Conservation (phyloP, 208 protist species). For the Acanthamoeba lenticulata region DNA sequence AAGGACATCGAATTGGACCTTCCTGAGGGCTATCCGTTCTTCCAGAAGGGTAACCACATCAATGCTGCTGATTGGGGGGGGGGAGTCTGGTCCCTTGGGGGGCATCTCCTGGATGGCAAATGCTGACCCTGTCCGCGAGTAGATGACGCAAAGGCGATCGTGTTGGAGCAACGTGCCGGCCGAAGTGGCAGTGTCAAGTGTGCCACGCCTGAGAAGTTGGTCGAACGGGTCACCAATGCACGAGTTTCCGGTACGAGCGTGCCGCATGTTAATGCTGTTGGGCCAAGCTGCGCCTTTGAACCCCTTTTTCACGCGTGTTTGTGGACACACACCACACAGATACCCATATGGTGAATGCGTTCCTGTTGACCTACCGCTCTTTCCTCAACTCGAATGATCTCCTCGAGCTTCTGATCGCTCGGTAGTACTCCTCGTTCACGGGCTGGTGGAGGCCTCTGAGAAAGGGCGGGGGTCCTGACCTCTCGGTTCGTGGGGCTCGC, state of each 20-base stretch:
- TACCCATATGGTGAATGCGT: neutral
- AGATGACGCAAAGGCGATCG: neutral
- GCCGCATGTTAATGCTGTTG: neutral
- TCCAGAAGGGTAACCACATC: neutral
- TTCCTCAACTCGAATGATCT: neutral
- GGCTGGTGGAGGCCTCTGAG: too few relatives aligned
- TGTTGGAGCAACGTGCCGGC: neutral
- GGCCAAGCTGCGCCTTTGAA: too few relatives aligned
- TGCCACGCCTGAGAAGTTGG: conserved; percentile 61
- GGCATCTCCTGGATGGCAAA: too few relatives aligned
- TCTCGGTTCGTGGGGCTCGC: neutral
- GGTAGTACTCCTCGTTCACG: neutral
- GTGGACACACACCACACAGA: neutral
- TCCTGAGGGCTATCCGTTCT: conserved; percentile 27
- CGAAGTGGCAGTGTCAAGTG: neutral
- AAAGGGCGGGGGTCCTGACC: too few relatives aligned
- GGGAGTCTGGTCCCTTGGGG: too few relatives aligned
- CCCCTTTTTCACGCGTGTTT: neutral
- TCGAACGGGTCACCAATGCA: conserved; percentile 46
- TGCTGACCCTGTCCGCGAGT: too few relatives aligned
- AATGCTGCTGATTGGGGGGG: too few relatives aligned
- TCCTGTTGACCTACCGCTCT: conserved; percentile 46
- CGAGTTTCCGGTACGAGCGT: neutral
- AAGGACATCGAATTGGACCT: neutral
- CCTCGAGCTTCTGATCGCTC: neutral